phyloP scores from a whole-genome alignment of 495 filamentous ascomycete species.

The Penicillium taxi region DNA sequence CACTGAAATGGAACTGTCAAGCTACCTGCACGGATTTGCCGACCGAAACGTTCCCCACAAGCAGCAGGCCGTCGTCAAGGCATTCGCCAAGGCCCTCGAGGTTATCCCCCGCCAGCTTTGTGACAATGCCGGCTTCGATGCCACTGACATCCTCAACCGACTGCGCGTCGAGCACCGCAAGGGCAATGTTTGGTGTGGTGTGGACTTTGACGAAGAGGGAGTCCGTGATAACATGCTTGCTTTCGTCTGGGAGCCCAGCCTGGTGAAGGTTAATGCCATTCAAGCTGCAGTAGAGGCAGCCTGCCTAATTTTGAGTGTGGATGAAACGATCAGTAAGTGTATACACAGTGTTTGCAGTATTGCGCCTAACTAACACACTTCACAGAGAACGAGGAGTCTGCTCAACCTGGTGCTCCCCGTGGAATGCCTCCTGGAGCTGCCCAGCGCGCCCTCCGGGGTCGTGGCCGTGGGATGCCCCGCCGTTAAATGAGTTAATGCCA shows the following conservation, averaged over 20 bases:
- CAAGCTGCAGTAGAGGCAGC: constrained; percentile 91
- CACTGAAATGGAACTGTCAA: constrained; percentile 92
- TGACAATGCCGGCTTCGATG: constrained; percentile 97
- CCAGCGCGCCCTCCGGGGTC: constrained; percentile 75
- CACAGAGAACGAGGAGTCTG: constrained; percentile 79
- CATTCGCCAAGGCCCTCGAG: constrained; percentile 92
- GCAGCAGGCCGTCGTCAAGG: constrained; percentile 95
- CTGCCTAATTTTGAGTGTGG: constrained; percentile 90
- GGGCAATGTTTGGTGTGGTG: constrained; percentile 86
- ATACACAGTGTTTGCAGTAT: background rate
- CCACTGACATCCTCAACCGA: constrained; percentile 92
- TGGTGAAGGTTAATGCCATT: constrained; percentile 96
- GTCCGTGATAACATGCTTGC: constrained; percentile 84
- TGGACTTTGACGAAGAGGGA: constrained; percentile 89
- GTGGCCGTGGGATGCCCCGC: constrained; percentile 83
- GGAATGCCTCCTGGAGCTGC: constrained; percentile 84
- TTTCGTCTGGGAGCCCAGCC: constrained; percentile 94
- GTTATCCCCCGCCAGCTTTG: constrained; percentile 94
- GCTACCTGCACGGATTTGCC: constrained; percentile 83
- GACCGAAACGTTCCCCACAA: constrained; percentile 89
- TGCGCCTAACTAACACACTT: constrained; percentile 12
- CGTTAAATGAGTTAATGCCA: constrained; percentile 26
- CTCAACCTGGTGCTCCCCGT: constrained; percentile 67
- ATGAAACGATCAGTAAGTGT: constrained; percentile 83
- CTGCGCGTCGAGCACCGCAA: constrained; percentile 90